Evolutionary conservation across 805 yeast species (phyloP).

Genomic region (Torulaspora maleeae): DNA sequence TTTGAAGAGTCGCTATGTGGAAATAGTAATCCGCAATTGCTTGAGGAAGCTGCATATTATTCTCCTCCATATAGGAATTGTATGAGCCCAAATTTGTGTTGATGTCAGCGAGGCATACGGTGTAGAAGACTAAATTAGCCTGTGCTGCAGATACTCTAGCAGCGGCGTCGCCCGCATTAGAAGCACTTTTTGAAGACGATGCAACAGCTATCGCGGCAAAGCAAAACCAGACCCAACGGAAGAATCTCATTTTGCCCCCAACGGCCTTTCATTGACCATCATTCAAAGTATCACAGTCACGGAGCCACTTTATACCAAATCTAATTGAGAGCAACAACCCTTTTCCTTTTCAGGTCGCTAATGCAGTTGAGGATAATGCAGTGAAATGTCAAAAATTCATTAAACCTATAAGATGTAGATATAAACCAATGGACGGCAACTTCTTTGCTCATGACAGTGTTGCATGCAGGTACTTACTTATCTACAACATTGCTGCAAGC

Average conservation of each 20-base stretch:
- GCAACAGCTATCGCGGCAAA: not conserved
- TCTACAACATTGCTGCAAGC: slow-evolving; percentile 9
- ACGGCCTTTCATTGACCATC: not conserved
- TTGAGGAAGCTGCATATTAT: slow-evolving; percentile 36
- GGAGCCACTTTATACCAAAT: not conserved
- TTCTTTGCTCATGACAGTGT: not conserved
- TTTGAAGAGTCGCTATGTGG: slow-evolving; percentile 27
- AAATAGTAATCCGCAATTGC: slow-evolving; percentile 35
- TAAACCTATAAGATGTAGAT: not conserved
- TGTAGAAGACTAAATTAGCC: slow-evolving; percentile 32
- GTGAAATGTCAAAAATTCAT: not conserved
- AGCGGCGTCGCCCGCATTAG: not conserved
- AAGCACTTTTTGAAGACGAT: not conserved
- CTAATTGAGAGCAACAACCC: not conserved
- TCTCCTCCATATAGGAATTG: slow-evolving; percentile 35
- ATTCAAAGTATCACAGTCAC: not conserved
- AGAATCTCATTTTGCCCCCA: not conserved
- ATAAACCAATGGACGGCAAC: not conserved
- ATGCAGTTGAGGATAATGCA: not conserved
- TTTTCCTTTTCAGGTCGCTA: slow-evolving; percentile 4
- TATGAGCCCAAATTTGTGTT: slow-evolving; percentile 27
- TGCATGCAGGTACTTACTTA: not conserved
- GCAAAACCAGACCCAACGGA: not conserved
- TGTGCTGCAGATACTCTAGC: slow-evolving; percentile 34
- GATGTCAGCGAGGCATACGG: slow-evolving; percentile 35